Conservation (phyloP, 805 yeast genomes). For the Komagataella ulmi region DNA sequence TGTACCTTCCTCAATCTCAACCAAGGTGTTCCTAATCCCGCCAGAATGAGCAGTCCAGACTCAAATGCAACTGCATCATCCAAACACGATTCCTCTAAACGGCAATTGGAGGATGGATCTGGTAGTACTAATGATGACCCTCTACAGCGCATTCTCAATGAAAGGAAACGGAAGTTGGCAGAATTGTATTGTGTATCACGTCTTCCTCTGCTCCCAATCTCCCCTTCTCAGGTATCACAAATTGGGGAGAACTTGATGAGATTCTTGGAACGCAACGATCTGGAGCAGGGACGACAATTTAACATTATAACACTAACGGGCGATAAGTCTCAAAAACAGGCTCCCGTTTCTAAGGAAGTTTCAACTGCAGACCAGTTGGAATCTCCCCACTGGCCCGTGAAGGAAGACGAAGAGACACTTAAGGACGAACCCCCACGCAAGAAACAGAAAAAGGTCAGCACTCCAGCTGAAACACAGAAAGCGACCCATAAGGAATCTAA, state of each 20-base stretch:
- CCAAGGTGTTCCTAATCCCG: not conserved
- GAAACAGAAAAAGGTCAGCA: not conserved
- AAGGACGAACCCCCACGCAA: constrained; percentile 1
- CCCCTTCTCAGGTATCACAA: constrained; percentile 21
- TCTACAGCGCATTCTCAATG: not conserved
- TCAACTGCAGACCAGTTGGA: not conserved
- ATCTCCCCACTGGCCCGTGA: not conserved
- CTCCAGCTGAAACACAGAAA: not conserved
- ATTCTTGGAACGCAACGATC: constrained; percentile 38
- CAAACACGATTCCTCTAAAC: constrained; percentile 11
- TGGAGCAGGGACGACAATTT: constrained; percentile 30
- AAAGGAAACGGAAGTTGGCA: constrained; percentile 42
- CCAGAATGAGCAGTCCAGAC: not conserved
- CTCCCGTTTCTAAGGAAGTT: not conserved
- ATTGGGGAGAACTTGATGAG: constrained; percentile 25
- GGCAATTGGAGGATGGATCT: not conserved
- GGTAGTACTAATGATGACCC: not conserved
- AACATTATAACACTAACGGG: constrained; percentile 18
- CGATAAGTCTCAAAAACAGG: constrained; percentile 15
- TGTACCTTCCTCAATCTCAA: not conserved
- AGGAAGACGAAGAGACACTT: not conserved
- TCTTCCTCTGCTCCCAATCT: constrained; percentile 31
- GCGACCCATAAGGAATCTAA: not conserved
- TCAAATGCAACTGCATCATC: constrained; percentile 27
- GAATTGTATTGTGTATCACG: constrained; percentile 49